Conservation (phyloP, 306 rosid species). For the Ochetophila trinervis region DNA sequence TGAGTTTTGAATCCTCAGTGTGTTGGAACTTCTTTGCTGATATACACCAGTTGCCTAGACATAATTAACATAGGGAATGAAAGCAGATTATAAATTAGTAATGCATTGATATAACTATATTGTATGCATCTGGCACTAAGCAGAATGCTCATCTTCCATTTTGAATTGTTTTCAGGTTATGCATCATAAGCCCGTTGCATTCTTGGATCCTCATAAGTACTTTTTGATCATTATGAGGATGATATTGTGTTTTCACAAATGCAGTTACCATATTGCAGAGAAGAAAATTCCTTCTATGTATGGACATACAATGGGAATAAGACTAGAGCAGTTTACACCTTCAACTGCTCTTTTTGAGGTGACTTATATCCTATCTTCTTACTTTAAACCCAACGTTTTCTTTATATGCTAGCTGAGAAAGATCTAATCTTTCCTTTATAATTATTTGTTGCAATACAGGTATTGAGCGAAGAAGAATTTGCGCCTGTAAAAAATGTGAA, state of each 20-base stretch:
- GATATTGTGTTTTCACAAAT: slow-evolving; percentile 26
- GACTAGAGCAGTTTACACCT: slow-evolving; percentile 95
- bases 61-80: background rate
- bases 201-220: background rate
- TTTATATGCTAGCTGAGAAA: slow-evolving; percentile 11
- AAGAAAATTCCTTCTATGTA: slow-evolving; percentile 90
- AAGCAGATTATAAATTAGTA: background rate
- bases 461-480: slow-evolving; percentile 89
- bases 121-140: background rate
- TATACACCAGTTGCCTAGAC: too few species aligned
- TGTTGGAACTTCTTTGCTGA: background rate
- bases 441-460: slow-evolving; percentile 43
- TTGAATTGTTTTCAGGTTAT: background rate
- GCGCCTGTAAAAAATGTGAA: slow-evolving; percentile 96
- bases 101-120: background rate
- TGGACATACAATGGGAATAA: slow-evolving; percentile 70
- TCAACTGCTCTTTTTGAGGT: slow-evolving; percentile 98
- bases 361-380: slow-evolving; percentile 17
- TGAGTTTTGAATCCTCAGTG: background rate
- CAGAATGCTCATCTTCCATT: too few species aligned
- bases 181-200: background rate
- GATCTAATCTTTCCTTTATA: slow-evolving; percentile 5
- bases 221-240: slow-evolving; percentile 17
- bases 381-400: slow-evolving; percentile 6
- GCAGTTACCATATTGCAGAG: slow-evolving; percentile 95